A percentile compares a stretch with the other conserved stretches of the same genome.
phyloP scores from a whole-genome alignment of 108 stramenopile species.

The Conticribra guillardii region DNA sequence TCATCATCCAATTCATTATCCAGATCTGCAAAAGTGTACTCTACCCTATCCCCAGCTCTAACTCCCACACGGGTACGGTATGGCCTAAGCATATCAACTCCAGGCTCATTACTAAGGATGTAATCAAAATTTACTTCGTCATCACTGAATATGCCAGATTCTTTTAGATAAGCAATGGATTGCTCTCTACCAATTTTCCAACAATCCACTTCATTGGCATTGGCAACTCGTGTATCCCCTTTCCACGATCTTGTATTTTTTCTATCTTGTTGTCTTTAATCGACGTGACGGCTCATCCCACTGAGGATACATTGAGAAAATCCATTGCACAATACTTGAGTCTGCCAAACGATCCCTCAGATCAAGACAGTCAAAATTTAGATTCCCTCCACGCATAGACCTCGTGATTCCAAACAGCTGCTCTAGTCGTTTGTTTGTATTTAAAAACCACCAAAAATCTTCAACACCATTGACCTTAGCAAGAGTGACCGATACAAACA shows the following conservation, averaged over 20 bases:
- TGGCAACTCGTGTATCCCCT: conserved; percentile 5
- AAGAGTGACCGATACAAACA: conserved; percentile 19
- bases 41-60: conserved; percentile 4
- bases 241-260: conserved; percentile 19
- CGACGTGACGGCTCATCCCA: conserved; percentile 1
- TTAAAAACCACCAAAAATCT: conserved; percentile 19
- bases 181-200: neutral
- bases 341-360: conserved; percentile 2
- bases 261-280: conserved; percentile 3
- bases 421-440: conserved; percentile 15
- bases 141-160: too few relatives aligned
- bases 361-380: conserved; percentile 10
- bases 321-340: conserved; percentile 1
- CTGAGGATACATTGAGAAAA: conserved; percentile 5
- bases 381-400: neutral
- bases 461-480: conserved; percentile 17
- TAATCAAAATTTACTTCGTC: too few relatives aligned
- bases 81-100: conserved; percentile 14
- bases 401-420: conserved; percentile 16
- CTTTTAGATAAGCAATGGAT: neutral
- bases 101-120: conserved; percentile 3
- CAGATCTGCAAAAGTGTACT: conserved; percentile 9
- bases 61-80: conserved; percentile 1
- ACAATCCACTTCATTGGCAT: conserved; percentile 12
- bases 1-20: conserved; percentile 8